phyloP scores from a whole-genome alignment of 2,329 filamentous ascomycete species.

The Monilinia laxa region DNA sequence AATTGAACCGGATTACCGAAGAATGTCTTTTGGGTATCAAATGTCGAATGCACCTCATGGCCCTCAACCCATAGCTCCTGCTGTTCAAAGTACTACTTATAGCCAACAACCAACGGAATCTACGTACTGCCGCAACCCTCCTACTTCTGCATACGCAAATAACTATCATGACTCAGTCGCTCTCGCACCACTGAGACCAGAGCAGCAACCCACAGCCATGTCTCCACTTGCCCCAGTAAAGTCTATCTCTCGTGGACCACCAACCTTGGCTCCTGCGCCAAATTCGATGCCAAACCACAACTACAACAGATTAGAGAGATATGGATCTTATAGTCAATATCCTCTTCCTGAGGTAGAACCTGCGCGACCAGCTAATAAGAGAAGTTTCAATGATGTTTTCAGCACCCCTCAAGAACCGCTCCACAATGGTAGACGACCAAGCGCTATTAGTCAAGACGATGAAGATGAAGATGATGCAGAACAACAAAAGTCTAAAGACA shows the following conservation, averaged over 20 bases:
- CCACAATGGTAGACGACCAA: slow-evolving; percentile 47
- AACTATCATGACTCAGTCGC: slow-evolving; percentile 22
- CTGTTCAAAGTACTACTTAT: slow-evolving; percentile 5
- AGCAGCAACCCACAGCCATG: slow-evolving; percentile 21
- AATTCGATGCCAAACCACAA: slow-evolving; percentile 16
- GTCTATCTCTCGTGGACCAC: slow-evolving; percentile 26
- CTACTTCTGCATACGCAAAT: slow-evolving; percentile 1
- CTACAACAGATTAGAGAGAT: slow-evolving; percentile 29
- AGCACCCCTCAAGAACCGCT: slow-evolving; percentile 40
- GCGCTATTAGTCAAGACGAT: slow-evolving; percentile 33
- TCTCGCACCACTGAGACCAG: slow-evolving; percentile 28
- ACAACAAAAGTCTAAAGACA: slow-evolving; percentile 24
- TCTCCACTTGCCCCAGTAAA: slow-evolving; percentile 34
- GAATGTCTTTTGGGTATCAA: slow-evolving; percentile 25
- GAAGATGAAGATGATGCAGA: slow-evolving; percentile 28
- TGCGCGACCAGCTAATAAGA: slow-evolving; percentile 31
- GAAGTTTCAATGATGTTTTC: slow-evolving; percentile 35
- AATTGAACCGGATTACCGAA: slow-evolving; percentile 32
- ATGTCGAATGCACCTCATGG: slow-evolving; percentile 5
- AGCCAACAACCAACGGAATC: slow-evolving; percentile 12
- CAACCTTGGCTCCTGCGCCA: slow-evolving; percentile 21
- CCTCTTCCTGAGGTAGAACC: slow-evolving; percentile 27
- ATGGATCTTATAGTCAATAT: slow-evolving; percentile 30
- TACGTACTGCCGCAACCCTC: slow-evolving; percentile 15
- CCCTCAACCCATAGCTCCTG: slow-evolving; percentile 9